Percentiles rank a stretch among this genome's conserved stretches.
Conservation (phyloP, 306 rosid genomes). For the Dalbergia cochinchinensis region DNA sequence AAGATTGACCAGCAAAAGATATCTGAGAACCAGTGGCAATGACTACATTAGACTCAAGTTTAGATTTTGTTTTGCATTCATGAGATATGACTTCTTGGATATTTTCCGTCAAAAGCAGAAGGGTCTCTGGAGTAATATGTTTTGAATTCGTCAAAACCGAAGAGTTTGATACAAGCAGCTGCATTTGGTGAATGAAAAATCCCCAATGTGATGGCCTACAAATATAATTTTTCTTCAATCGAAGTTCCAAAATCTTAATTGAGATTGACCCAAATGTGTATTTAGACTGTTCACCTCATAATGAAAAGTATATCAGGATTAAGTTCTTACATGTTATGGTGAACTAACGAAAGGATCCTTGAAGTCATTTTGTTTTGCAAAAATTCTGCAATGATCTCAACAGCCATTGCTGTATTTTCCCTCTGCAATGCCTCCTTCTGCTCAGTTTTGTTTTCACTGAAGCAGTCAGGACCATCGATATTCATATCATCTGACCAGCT, state of each 20-base stretch:
- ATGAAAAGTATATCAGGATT: constrained; percentile 35
- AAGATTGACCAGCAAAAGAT: constrained; percentile 63
- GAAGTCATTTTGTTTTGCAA: constrained; percentile 74
- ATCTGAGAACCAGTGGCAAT: constrained; percentile 61
- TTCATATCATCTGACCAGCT: constrained; percentile 66
- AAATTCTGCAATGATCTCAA: constrained; percentile 75
- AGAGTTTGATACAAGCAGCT: constrained; percentile 72
- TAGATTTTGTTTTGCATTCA: constrained; percentile 60
- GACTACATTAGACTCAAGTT: constrained; percentile 60
- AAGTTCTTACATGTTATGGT: constrained; percentile 76
- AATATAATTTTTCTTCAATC: constrained; percentile 40
- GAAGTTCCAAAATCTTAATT: constrained; percentile 36
- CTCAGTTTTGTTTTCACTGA: constrained; percentile 59
- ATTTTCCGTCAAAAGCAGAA: constrained; percentile 67
- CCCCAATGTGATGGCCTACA: constrained; percentile 86
- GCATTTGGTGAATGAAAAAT: constrained; percentile 67
- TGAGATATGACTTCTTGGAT: constrained; percentile 51
- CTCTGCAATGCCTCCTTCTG: constrained; percentile 58
- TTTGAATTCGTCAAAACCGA: constrained; percentile 67
- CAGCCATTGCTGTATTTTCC: constrained; percentile 73
- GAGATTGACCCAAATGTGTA: constrained; percentile 33
- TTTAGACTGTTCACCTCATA: constrained; percentile 40
- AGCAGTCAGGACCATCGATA: constrained; percentile 63
- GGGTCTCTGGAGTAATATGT: constrained; percentile 65
- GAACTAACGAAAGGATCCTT: constrained; percentile 75